phyloP scores from a whole-genome alignment of 257 asterid species.

The Oldenlandia corymbosa region DNA sequence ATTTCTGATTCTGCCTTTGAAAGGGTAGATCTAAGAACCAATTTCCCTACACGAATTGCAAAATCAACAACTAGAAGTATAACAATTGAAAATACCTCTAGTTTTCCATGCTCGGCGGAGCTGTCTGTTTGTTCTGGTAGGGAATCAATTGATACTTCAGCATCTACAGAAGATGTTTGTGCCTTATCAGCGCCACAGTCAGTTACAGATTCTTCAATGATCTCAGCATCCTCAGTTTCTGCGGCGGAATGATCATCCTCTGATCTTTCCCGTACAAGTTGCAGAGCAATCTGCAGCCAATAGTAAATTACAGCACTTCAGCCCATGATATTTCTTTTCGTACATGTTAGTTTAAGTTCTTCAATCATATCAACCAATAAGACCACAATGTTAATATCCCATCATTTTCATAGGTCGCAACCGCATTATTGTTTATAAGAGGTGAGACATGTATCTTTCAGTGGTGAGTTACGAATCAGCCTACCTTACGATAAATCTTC shows the following conservation, averaged over 20 bases:
- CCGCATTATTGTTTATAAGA: too few species aligned
- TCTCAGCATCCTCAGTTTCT: slow-evolving; percentile 17
- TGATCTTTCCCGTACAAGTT: slow-evolving; percentile 69
- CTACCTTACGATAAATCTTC: slow-evolving; percentile 94
- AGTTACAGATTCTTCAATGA: slow-evolving; percentile 19
- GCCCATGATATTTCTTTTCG: background rate
- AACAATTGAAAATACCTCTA: slow-evolving; percentile 25
- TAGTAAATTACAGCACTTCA: slow-evolving; percentile 1
- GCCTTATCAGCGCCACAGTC: slow-evolving; percentile 19
- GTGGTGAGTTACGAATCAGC: background rate
- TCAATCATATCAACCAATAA: background rate
- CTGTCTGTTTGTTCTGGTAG: slow-evolving; percentile 28
- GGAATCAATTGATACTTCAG: slow-evolving; percentile 37
- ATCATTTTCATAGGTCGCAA: too few species aligned
- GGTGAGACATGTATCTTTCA: too few species aligned
- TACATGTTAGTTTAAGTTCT: too few species aligned
- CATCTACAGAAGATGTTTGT: slow-evolving; percentile 41
- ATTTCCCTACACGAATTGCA: background rate
- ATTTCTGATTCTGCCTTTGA: background rate
- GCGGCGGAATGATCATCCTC: slow-evolving; percentile 25
- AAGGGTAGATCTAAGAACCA: background rate
- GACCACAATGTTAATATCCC: background rate
- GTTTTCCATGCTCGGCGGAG: slow-evolving; percentile 28
- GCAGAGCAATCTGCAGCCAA: slow-evolving; percentile 64
- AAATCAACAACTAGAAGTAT: too few species aligned